A percentile compares a stretch with the other conserved stretches of the same genome.
Evolutionary conservation across 805 yeast genomes (phyloP).

Genomic region (Candida chauliodis): DNA sequence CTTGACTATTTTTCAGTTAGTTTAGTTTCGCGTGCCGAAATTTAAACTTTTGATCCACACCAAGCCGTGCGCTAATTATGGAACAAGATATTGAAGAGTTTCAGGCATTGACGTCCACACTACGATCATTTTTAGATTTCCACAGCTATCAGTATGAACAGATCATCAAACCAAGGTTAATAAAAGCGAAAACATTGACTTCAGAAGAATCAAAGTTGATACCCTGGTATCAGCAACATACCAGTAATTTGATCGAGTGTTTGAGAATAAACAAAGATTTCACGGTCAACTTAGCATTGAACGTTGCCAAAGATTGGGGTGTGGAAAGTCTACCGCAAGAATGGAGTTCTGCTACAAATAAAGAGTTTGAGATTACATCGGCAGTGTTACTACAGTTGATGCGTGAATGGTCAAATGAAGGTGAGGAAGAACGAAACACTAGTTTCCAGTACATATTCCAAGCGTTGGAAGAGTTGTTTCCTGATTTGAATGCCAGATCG

Average conservation of each 20-base stretch:
- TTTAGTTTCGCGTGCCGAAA: conserved; percentile 1
- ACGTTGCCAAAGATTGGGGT: conserved; percentile 51
- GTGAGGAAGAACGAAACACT: conserved; percentile 40
- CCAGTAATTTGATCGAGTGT: conserved; percentile 37
- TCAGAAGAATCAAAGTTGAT: conserved; percentile 39
- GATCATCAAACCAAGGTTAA: conserved; percentile 28
- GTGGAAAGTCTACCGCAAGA: conserved; percentile 28
- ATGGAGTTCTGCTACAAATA: conserved; percentile 40
- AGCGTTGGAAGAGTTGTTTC: conserved; percentile 32
- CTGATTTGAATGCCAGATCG: conserved; percentile 33
- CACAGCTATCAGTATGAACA: conserved; percentile 31
- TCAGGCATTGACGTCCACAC: conserved; percentile 33
- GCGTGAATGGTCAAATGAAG: conserved; percentile 63
- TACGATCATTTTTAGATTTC: conserved; percentile 32
- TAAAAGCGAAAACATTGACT: conserved; percentile 28
- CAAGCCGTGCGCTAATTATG: conserved; percentile 1
- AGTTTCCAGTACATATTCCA: conserved; percentile 38
- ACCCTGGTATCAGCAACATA: conserved; percentile 48
- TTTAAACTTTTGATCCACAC: background rate
- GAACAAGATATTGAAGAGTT: conserved; percentile 28
- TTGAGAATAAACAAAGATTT: conserved; percentile 45
- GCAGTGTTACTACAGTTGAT: conserved; percentile 53
- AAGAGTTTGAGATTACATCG: conserved; percentile 56
- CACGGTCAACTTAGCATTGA: conserved; percentile 37
- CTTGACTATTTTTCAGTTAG: background rate